Conservation (phyloP, 2,329 filamentous ascomycete species). For the Alternaria conjuncta region DNA sequence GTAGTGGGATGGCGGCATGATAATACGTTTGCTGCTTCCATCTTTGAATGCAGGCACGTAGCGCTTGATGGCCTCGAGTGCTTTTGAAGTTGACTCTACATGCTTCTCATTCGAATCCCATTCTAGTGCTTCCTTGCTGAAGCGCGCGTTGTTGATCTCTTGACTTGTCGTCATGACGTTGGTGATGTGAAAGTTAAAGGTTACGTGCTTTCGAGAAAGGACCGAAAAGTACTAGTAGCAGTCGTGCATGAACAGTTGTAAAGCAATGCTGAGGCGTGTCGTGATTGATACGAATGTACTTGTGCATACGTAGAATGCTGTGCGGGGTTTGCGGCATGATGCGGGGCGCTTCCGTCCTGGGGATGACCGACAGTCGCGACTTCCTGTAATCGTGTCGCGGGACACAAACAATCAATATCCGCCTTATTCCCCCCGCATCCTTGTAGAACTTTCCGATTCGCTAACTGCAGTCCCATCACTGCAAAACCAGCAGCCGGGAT, state of each 20-base stretch:
- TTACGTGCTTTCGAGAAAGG: background rate
- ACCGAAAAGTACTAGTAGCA: background rate
- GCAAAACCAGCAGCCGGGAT: no score
- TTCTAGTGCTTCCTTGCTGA: slow-evolving; percentile 61
- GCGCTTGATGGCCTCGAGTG: slow-evolving; percentile 54
- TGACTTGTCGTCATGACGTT: slow-evolving; percentile 14
- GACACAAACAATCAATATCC: background rate
- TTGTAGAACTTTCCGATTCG: accelerated
- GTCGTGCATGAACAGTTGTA: background rate
- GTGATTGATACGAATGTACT: background rate
- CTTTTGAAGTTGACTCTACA: slow-evolving; percentile 53
- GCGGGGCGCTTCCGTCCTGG: background rate
- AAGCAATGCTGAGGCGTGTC: background rate
- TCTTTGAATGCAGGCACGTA: slow-evolving; percentile 45
- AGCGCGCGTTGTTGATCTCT: slow-evolving; percentile 54
- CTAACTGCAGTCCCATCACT: background rate
- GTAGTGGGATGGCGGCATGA: background rate
- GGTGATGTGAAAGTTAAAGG: background rate
- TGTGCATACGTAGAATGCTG: background rate
- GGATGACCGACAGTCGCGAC: background rate
- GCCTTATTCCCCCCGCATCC: background rate
- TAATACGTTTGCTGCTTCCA: slow-evolving; percentile 35
- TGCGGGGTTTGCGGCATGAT: background rate
- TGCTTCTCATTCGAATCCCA: slow-evolving; percentile 64
- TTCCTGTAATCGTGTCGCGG: background rate